phyloP scores from a whole-genome alignment of 129 eudicot genomes.

The Flaveria ramosissima region DNA sequence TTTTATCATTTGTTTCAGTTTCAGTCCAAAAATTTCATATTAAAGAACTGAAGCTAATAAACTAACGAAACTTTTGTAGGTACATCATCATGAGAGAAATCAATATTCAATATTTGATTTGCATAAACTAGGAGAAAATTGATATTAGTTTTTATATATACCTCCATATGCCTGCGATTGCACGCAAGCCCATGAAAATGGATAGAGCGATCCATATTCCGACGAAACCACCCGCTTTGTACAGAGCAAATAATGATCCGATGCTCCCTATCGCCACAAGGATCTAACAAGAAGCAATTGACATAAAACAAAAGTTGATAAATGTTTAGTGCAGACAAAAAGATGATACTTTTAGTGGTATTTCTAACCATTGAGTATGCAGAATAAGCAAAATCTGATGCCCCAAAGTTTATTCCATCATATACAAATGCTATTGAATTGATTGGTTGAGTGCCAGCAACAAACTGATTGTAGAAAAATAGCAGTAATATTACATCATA shows the following conservation, averaged over 20 bases:
- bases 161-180: slow-evolving; percentile 92
- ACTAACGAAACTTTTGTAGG: neutral
- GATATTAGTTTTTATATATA: slow-evolving; percentile 15
- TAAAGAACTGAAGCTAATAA: no score
- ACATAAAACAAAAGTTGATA: neutral
- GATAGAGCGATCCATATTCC: slow-evolving; percentile 89
- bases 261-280: slow-evolving; percentile 67
- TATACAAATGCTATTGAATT: slow-evolving; percentile 74
- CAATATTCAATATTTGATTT: neutral
- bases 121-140: neutral
- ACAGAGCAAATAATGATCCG: slow-evolving; percentile 54
- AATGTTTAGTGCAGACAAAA: neutral
- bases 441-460: slow-evolving; percentile 88
- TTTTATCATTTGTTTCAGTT: no score
- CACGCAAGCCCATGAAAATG: slow-evolving; percentile 69
- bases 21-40: no score
- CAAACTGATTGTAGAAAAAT: slow-evolving; percentile 48
- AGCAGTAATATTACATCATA: neutral
- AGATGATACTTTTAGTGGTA: neutral
- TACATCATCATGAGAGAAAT: neutral
- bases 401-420: slow-evolving; percentile 86
- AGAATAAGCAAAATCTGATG: slow-evolving; percentile 79
- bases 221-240: slow-evolving; percentile 50
- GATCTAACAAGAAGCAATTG: slow-evolving; percentile 44
- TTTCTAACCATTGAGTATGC: slow-evolving; percentile 81